phyloP scores from a whole-genome alignment of 2,329 filamentous ascomycete genomes.

The Talaromyces albobiverticillius region DNA sequence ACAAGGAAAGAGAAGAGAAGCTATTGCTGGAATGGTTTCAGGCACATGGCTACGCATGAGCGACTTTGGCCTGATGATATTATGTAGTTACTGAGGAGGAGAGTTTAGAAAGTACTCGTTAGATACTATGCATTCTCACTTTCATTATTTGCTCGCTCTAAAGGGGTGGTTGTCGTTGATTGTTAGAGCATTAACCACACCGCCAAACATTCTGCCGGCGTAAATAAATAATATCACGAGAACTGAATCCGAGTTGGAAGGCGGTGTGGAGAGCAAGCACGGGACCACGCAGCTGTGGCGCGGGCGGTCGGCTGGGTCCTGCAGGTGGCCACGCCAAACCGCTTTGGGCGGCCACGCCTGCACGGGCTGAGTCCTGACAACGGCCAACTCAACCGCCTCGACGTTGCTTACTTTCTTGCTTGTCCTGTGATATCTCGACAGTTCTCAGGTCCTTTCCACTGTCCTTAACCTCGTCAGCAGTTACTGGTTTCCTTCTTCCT shows the following conservation, averaged over 20 bases:
- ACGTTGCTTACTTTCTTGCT: neutral
- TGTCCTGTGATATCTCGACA: slow-evolving; percentile 1
- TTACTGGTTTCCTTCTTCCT: neutral
- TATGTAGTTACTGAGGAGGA: too few relatives aligned
- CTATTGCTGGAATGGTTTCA: slow-evolving; percentile 76
- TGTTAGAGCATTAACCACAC: too few relatives aligned
- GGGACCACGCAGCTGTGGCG: slow-evolving; percentile 1
- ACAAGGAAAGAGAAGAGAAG: slow-evolving; percentile 72
- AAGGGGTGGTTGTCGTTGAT: too few relatives aligned
- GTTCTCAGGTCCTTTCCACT: neutral
- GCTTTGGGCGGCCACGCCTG: slow-evolving; percentile 23
- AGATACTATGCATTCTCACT: too few relatives aligned
- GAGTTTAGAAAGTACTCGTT: too few relatives aligned
- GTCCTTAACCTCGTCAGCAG: neutral
- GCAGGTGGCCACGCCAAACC: slow-evolving; percentile 14
- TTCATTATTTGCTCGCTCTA: too few relatives aligned
- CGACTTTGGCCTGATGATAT: neutral
- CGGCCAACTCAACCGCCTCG: slow-evolving; percentile 9
- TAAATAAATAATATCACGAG: too few relatives aligned
- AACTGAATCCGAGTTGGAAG: too few relatives aligned
- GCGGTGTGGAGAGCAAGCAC: too few relatives aligned
- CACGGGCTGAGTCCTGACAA: slow-evolving; percentile 18
- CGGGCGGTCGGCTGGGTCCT: slow-evolving; percentile 8
- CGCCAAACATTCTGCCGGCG: too few relatives aligned
- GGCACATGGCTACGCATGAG: slow-evolving; percentile 56